Conservation (phyloP, 805 yeast species). For the Zygoascus bituminiphila region DNA sequence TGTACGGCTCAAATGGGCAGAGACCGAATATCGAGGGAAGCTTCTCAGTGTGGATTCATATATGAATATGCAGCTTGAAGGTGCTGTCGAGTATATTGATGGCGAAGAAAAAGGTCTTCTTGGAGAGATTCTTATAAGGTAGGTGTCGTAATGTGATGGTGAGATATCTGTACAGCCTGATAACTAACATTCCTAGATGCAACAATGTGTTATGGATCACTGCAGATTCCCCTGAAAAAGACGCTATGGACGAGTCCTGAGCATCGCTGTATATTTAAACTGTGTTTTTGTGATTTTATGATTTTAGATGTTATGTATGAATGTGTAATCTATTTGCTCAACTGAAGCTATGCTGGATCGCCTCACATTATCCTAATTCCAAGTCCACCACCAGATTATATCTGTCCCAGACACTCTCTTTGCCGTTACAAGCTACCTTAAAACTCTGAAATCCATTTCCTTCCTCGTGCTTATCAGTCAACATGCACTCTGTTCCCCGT, state of each 20-base stretch:
- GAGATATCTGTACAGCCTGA: background rate
- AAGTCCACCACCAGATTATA: background rate
- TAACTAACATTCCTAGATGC: slow-evolving; percentile 42
- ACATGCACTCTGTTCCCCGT: background rate
- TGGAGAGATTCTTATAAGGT: slow-evolving; percentile 67
- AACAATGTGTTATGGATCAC: slow-evolving; percentile 80
- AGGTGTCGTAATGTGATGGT: slow-evolving; percentile 10
- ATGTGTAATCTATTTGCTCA: background rate
- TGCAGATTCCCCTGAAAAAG: slow-evolving; percentile 23
- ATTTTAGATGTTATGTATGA: background rate
- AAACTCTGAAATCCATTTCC: no score
- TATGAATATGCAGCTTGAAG: slow-evolving; percentile 76
- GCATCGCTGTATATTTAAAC: background rate
- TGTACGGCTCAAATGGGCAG: slow-evolving; percentile 84
- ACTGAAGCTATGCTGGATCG: background rate
- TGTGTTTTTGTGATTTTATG: background rate
- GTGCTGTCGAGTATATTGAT: slow-evolving; percentile 46
- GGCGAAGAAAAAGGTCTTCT: slow-evolving; percentile 44
- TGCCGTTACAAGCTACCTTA: no score
- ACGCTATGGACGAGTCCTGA: background rate
- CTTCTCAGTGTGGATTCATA: slow-evolving; percentile 79
- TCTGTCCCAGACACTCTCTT: no score
- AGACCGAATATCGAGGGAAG: slow-evolving; percentile 76
- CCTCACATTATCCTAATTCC: background rate
- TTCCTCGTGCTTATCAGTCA: background rate